phyloP scores from a whole-genome alignment of 2,329 filamentous ascomycete species.

The Neonectria magnoliae region DNA sequence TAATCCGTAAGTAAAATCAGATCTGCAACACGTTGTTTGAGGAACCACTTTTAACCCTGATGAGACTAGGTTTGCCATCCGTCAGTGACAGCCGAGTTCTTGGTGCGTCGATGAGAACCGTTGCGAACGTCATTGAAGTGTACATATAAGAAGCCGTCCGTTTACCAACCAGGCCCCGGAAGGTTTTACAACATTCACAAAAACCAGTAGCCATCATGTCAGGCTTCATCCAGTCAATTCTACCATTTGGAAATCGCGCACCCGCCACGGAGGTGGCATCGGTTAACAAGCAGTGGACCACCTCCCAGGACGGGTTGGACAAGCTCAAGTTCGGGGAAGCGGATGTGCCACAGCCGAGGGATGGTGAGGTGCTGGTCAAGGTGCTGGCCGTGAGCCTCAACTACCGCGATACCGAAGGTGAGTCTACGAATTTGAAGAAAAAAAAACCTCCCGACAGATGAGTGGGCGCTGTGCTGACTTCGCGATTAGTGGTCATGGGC shows the following conservation, averaged over 20 bases:
- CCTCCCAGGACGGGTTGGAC: slow-evolving; percentile 64
- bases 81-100: not conserved
- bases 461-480: not conserved
- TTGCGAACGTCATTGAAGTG: not conserved
- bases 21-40: not conserved
- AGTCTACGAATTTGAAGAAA: slow-evolving; percentile 13
- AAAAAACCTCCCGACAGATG: too few relatives aligned
- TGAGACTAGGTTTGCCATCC: not conserved
- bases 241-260: slow-evolving; percentile 33
- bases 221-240: slow-evolving; percentile 35
- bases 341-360: slow-evolving; percentile 57
- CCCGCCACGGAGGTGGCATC: slow-evolving; percentile 31
- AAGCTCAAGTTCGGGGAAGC: slow-evolving; percentile 58
- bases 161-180: not conserved
- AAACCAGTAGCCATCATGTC: slow-evolving; percentile 25
- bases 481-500: slow-evolving; percentile 66
- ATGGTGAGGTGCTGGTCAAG: slow-evolving; percentile 63
- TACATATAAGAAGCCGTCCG: not conserved
- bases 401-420: slow-evolving; percentile 61
- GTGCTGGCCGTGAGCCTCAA: slow-evolving; percentile 60
- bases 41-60: not conserved
- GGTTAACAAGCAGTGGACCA: slow-evolving; percentile 63
- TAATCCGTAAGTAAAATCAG: not conserved
- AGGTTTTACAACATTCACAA: slow-evolving; percentile 2
- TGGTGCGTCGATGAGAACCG: not conserved